phyloP scores from a whole-genome alignment of 2,329 filamentous ascomycete genomes.

The Exophiala oligosperma region DNA sequence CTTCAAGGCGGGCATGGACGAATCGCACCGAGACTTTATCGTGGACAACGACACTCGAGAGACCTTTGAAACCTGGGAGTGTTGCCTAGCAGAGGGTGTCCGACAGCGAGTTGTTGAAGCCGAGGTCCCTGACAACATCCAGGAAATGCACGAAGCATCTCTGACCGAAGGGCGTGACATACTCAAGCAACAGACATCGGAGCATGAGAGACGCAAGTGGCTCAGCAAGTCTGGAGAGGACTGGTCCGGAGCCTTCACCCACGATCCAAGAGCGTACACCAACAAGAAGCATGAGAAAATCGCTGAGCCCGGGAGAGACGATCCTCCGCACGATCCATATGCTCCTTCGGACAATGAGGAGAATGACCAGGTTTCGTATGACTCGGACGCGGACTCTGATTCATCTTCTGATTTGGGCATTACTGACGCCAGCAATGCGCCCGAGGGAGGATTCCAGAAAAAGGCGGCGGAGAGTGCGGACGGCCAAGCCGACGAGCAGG shows the following conservation, averaged over 20 bases:
- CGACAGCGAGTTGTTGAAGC: constrained; percentile 68
- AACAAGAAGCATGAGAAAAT: constrained; percentile 54
- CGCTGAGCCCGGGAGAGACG: constrained; percentile 56
- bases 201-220: constrained; percentile 76
- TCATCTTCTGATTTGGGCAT: constrained; percentile 57
- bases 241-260: constrained; percentile 83
- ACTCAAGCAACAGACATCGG: constrained; percentile 65
- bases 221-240: constrained; percentile 76
- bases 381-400: constrained; percentile 34
- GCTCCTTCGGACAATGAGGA: constrained; percentile 46
- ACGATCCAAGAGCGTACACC: constrained; percentile 66
- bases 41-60: constrained; percentile 86
- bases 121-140: constrained; percentile 71
- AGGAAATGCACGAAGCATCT: constrained; percentile 78
- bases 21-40: constrained; percentile 79
- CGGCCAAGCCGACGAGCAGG: constrained; percentile 16
- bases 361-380: constrained; percentile 30
- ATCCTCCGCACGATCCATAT: constrained; percentile 53
- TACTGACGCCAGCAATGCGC: constrained; percentile 51
- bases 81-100: constrained; percentile 84
- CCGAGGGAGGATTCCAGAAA: constrained; percentile 25
- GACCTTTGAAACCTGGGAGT: constrained; percentile 93
- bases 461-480: constrained; percentile 20
- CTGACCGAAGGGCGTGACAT: constrained; percentile 78
- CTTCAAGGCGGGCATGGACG: constrained; percentile 89